These are phyloP conservation scores for Capsicum chinense DNA, from an alignment of 257 asterid species.

Conservation along the genomic window DNA sequence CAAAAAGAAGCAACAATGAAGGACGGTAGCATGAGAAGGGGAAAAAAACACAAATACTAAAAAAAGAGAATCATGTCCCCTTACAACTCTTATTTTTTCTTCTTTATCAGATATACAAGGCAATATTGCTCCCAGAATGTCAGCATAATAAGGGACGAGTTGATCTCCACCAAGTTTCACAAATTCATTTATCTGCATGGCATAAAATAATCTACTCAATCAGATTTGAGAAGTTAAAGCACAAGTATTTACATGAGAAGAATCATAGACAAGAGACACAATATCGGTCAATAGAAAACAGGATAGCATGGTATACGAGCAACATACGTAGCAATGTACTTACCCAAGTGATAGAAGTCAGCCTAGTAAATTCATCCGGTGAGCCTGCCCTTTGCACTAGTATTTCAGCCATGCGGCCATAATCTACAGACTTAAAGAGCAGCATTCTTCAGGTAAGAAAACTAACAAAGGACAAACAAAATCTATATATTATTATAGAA, in stretches of 20 bases:
- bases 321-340: conserved; percentile 35
- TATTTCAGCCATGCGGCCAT: conserved; percentile 99
- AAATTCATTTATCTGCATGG: conserved; percentile 84
- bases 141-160: conserved; percentile 97
- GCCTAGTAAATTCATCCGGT: conserved; percentile 88
- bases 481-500: background rate
- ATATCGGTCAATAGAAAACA: background rate
- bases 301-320: conserved; percentile 29
- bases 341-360: conserved; percentile 99
- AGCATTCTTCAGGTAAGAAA: conserved; percentile 46
- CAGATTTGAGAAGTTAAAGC: conserved; percentile 29
- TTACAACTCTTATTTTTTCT: conserved; percentile 96
- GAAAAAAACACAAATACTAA: background rate
- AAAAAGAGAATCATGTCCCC: conserved; percentile 34
- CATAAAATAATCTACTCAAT: conserved; percentile 32
- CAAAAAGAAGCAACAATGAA: background rate
- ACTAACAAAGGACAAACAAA: conserved; percentile 34
- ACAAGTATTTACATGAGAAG: background rate
- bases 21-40: conserved; percentile 7
- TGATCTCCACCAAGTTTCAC: conserved; percentile 99
- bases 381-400: conserved; percentile 96
- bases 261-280: background rate
- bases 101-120: conserved; percentile 99
- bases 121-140: conserved; percentile 92
- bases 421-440: conserved; percentile 95